Evolutionary conservation across 164 flowering plant genomes (phyloP).

Genomic region (Magnolia changhungtana): DNA sequence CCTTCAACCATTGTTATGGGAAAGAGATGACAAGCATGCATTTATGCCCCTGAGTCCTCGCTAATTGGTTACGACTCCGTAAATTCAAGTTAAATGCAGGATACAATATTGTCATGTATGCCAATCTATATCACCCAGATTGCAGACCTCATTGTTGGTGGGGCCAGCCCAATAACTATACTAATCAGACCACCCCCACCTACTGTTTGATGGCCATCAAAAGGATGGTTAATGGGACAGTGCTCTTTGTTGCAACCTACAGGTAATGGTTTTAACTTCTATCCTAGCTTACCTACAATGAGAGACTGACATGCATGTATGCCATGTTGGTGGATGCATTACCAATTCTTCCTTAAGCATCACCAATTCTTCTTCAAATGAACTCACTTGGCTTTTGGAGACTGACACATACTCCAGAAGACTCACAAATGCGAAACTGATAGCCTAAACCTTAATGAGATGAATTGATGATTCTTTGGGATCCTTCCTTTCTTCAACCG

Average conservation of each 20-base stretch:
- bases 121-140: too few species aligned
- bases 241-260: not conserved
- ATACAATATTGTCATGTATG: too few species aligned
- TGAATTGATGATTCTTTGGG: too few species aligned
- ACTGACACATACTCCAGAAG: too few species aligned
- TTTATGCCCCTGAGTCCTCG: constrained; percentile 51
- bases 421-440: too few species aligned
- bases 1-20: constrained; percentile 48
- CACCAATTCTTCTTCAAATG: too few species aligned
- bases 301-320: not conserved
- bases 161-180: not conserved
- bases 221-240: not conserved
- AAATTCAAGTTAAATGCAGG: constrained; percentile 36
- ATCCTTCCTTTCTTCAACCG: too few species aligned
- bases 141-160: too few species aligned
- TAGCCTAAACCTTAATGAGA: too few species aligned
- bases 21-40: constrained; percentile 37
- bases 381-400: too few species aligned
- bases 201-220: not conserved
- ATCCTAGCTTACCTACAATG: not conserved
- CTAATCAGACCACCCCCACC: not conserved
- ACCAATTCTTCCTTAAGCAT: too few species aligned
- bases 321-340: too few species aligned
- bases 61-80: constrained; percentile 50
- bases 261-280: not conserved